Base-by-base conservation (phyloP, 208 protist genomes). In the Leishmania turanica region DNA sequence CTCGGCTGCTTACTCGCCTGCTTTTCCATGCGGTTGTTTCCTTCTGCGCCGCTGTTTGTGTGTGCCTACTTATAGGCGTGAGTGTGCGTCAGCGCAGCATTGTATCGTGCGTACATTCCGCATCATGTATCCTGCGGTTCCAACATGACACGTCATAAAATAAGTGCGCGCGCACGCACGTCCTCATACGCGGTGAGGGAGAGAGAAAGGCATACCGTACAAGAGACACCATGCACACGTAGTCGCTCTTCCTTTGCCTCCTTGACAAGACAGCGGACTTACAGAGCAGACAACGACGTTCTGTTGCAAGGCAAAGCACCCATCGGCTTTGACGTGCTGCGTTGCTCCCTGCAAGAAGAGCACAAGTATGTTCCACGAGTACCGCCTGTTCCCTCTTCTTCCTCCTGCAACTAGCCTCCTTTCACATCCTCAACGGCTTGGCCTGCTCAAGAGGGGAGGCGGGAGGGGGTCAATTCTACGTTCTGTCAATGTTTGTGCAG, bases 61-160 rank as follows among this genome's bases (percentile, higher is more conserved):
- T 53, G 47, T 77, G 40, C 24, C 37, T 66, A 5, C 31, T 1
- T 4, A 42, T 64, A 62, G 47, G n/a, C 42, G 56, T 66, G n/a
- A 51, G 37, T 27, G 2, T 34, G 53, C 27, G 31, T 77, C 37
- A 51, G 19, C 15, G 37, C 71, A 58, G 47, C n/a, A 76, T 76
- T n/a, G 21, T 34, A 21, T 31, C 53, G 54, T 11, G 74, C 24
- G 54, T 79, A 85, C 60, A 27, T 60, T 85, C 82, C 68, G 73
- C 56, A 45, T 49, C 82, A 75, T 81, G 79, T 56, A 54, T 85
- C 82, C 82, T 78, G 82, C 42, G 82, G 82, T 85, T 85, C 82
- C 82, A 85, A 76, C 79, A 85, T 68, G 77, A 64, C 42, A 69
- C 77, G 64, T 85, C 82, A 85, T 77, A 66, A 40, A 77, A 66